Evolutionary conservation across 75 land plant species (phyloP).

Genomic region (Picea sitchensis): DNA sequence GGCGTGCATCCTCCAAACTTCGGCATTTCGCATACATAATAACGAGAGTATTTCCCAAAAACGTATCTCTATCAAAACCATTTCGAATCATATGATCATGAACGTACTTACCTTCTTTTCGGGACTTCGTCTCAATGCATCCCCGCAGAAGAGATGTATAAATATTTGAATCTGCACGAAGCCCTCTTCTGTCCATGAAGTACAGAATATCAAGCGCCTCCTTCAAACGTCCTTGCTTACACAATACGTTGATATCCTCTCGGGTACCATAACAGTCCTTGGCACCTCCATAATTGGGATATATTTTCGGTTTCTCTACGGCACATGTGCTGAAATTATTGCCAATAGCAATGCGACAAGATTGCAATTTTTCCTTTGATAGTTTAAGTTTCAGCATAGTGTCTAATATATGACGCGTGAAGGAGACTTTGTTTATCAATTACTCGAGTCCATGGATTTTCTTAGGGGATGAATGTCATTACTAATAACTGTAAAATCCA

Average conservation of each 20-base stretch:
- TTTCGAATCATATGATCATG: constrained; percentile 27
- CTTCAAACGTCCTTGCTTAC: neutral
- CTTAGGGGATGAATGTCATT: too few species aligned
- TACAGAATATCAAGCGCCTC: constrained; percentile 1
- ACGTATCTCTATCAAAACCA: constrained; percentile 19
- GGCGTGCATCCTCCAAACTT: constrained; percentile 24
- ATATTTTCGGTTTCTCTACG: too few species aligned
- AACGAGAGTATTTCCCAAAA: constrained; percentile 48
- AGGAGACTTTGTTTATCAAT: neutral
- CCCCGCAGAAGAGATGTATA: constrained; percentile 8
- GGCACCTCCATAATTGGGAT: too few species aligned
- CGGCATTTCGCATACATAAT: constrained; percentile 51
- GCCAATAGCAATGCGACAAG: too few species aligned
- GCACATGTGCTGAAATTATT: too few species aligned
- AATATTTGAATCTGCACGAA: constrained; percentile 2
- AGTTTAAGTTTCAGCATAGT: too few species aligned
- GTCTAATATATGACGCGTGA: too few species aligned
- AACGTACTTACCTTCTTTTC: constrained; percentile 1
- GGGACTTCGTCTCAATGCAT: constrained; percentile 1
- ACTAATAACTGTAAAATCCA: too few species aligned
- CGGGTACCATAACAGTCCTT: too few species aligned
- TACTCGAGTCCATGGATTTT: neutral
- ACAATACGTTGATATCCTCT: neutral
- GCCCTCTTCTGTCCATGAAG: neutral
- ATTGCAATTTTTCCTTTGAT: too few species aligned